Evolutionary conservation across 202 grass and related monocot genomes (phyloP).

Genomic region (Brachypodium distachyon): DNA sequence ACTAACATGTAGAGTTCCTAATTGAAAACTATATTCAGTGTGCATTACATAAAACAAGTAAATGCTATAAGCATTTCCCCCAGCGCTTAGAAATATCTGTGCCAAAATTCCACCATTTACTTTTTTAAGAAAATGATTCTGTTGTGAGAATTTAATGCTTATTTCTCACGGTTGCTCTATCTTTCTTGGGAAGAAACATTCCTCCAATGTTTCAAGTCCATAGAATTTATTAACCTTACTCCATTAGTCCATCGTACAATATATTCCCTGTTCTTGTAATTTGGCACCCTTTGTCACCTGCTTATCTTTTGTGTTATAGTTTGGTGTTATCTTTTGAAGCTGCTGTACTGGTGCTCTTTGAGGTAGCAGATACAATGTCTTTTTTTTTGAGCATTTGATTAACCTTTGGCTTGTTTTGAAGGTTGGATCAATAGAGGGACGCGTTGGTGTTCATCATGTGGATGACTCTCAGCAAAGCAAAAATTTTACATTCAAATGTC

Average conservation of each 20-base stretch:
- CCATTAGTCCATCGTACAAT: background rate
- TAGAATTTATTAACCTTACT: background rate
- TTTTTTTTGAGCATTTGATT: background rate
- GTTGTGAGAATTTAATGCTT: background rate
- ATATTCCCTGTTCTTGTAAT: background rate
- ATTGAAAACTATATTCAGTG: background rate
- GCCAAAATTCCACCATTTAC: background rate
- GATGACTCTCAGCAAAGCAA: conserved; percentile 85
- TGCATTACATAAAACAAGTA: background rate
- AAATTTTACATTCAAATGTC: conserved; percentile 99
- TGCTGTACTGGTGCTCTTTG: background rate
- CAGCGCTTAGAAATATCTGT: background rate
- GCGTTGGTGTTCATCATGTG: conserved; percentile 90
- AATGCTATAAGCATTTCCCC: background rate
- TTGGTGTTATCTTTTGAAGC: background rate
- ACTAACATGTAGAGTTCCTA: background rate
- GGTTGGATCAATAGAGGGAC: conserved; percentile 94
- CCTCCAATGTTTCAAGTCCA: background rate
- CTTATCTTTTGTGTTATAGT: conserved; percentile 10
- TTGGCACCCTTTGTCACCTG: background rate
- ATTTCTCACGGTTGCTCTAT: background rate
- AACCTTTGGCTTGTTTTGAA: conserved; percentile 32
- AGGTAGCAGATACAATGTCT: background rate
- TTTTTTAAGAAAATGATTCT: background rate
- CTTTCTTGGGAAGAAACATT: background rate